phyloP scores from a whole-genome alignment of 345 rosid species.

The Cardamine chenopodiifolia region DNA sequence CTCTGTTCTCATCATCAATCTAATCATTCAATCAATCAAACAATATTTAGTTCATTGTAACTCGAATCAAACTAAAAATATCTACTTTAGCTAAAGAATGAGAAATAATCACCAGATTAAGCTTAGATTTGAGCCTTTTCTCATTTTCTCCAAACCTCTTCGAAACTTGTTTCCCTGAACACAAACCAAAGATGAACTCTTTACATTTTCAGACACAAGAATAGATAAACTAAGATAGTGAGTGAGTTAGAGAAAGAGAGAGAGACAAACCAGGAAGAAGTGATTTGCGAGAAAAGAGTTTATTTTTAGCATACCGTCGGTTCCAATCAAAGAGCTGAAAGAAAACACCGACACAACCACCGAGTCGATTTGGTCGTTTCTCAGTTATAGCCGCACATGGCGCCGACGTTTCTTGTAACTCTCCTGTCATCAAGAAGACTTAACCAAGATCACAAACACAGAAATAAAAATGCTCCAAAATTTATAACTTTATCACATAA shows the following conservation, averaged over 20 bases:
- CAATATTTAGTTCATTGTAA: neutral
- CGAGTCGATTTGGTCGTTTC: slow-evolving; percentile 61
- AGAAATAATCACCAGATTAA: slow-evolving; percentile 57
- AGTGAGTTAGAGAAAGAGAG: neutral
- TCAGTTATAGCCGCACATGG: slow-evolving; percentile 66
- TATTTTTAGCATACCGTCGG: slow-evolving; percentile 76
- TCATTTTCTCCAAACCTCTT: slow-evolving; percentile 79
- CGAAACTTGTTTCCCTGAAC: slow-evolving; percentile 58
- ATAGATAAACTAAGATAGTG: neutral
- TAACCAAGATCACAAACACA: neutral
- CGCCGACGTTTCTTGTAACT: slow-evolving; percentile 60
- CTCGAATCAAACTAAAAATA: slow-evolving; percentile 1
- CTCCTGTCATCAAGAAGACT: slow-evolving; percentile 28
- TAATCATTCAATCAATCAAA: slow-evolving; percentile 35
- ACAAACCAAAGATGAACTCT: slow-evolving; percentile 12
- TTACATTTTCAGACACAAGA: slow-evolving; percentile 11
- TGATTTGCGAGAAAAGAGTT: slow-evolving; percentile 73
- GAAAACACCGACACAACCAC: slow-evolving; percentile 93
- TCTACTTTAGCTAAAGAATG: neutral
- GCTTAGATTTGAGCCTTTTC: slow-evolving; percentile 80
- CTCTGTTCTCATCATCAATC: slow-evolving; percentile 86
- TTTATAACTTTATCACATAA: slow-evolving; percentile 5
- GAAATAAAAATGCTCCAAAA: slow-evolving; percentile 11
- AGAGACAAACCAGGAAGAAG: slow-evolving; percentile 66
- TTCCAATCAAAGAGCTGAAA: slow-evolving; percentile 94